Evolutionary conservation across 106 monocot species (phyloP).

Genomic region (Iris macrosiphon): DNA sequence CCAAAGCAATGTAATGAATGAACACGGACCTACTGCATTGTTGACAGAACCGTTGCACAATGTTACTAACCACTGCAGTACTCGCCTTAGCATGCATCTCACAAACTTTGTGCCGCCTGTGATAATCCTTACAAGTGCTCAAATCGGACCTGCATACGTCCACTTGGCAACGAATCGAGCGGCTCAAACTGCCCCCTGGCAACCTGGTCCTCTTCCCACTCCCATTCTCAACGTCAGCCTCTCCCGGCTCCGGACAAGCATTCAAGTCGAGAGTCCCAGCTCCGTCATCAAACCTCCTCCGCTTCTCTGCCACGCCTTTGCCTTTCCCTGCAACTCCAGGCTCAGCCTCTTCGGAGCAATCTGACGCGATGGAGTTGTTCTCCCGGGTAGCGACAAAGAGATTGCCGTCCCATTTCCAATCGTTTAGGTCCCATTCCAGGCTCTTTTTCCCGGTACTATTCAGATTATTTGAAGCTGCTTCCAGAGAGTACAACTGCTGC

Average conservation of each 20-base stretch:
- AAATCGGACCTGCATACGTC: conserved; percentile 69
- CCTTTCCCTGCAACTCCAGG: conserved; percentile 9
- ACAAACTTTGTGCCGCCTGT: conserved; percentile 85
- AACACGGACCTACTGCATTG: conserved; percentile 76
- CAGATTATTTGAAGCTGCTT: too few species aligned
- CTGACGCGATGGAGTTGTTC: conserved; percentile 15
- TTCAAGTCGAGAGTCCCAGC: conserved; percentile 38
- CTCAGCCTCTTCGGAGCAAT: conserved; percentile 28
- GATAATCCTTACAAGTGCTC: conserved; percentile 51
- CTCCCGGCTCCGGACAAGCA: conserved; percentile 14
- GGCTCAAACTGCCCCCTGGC: conserved; percentile 25
- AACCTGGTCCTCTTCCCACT: conserved; percentile 38
- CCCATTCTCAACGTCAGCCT: conserved; percentile 15
- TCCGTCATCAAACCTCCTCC: conserved; percentile 33
- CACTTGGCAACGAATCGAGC: conserved; percentile 51
- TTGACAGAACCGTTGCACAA: conserved; percentile 75
- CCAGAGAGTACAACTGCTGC: too few species aligned
- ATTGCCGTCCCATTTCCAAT: conserved; percentile 80
- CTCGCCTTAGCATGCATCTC: conserved; percentile 75
- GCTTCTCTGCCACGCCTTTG: conserved; percentile 43
- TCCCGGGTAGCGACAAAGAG: conserved; percentile 55
- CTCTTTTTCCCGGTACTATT: conserved; percentile 18
- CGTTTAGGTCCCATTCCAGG: conserved; percentile 76
- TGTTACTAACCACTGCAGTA: conserved; percentile 45
- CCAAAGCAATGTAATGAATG: background rate